Conservation (phyloP, 768 basidiomycete species). For the Tulasnella sp. region DNA sequence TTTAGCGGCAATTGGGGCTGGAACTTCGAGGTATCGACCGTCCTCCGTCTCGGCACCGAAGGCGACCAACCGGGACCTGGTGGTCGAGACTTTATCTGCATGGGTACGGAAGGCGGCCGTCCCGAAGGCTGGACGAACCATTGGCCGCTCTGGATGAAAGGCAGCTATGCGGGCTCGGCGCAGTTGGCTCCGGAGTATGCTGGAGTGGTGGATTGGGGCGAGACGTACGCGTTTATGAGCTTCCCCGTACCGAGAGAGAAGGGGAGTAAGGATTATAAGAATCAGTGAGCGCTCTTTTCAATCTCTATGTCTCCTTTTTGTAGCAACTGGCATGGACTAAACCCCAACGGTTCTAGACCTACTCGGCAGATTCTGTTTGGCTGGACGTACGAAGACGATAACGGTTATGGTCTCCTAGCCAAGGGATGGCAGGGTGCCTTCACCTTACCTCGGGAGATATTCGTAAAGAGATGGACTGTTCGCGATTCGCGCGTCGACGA, state of each 20-base stretch:
- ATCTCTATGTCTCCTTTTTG: not conserved
- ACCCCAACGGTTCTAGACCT: not conserved
- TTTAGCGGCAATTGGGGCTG: not conserved
- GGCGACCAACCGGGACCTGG: not conserved
- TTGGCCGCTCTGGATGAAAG: not conserved
- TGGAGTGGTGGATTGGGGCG: not conserved
- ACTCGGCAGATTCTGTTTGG: not conserved
- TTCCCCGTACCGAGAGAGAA: slow-evolving; percentile 7
- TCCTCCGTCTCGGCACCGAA: not conserved
- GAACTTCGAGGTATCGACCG: slow-evolving; percentile 3
- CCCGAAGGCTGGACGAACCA: not conserved
- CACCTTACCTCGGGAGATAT: not conserved
- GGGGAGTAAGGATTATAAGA: not conserved
- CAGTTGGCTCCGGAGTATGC: not conserved
- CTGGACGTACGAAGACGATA: slow-evolving; percentile 8
- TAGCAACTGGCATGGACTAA: too few species aligned
- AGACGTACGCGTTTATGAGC: slow-evolving; percentile 10
- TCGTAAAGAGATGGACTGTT: not conserved
- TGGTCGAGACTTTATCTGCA: not conserved
- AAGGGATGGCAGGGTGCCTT: not conserved
- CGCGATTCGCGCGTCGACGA: not conserved
- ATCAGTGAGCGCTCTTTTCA: not conserved
- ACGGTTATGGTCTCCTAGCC: not conserved
- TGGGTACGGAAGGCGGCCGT: not conserved
- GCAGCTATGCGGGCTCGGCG: not conserved